Conservation (phyloP, 768 basidiomycete genomes). For the Scleroderma citrinum region DNA sequence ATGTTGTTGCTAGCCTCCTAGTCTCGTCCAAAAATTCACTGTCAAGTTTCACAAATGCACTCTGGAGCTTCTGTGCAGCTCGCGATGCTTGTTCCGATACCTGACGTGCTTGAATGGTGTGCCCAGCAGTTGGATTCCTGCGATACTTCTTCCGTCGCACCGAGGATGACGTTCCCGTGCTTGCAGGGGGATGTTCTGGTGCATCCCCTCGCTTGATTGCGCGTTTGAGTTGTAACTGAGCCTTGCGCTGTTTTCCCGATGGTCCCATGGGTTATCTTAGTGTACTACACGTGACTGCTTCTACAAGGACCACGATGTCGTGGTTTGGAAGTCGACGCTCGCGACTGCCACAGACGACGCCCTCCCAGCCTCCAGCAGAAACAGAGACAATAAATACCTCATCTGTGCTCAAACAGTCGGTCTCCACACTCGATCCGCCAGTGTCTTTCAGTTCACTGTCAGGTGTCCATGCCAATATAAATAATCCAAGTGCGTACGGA, state of each 20-base stretch:
- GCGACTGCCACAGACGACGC: conserved; percentile 3
- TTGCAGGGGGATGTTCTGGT: conserved; percentile 20
- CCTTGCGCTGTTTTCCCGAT: conserved; percentile 65
- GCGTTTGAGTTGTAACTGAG: conserved; percentile 69
- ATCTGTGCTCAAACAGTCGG: background rate
- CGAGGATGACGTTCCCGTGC: conserved; percentile 25
- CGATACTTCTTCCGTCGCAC: conserved; percentile 8
- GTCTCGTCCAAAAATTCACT: conserved; percentile 56
- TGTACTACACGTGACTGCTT: no score
- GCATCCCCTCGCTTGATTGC: conserved; percentile 83
- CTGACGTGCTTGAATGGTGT: conserved; percentile 4
- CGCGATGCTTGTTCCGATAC: conserved; percentile 31
- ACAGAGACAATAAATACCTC: conserved; percentile 6
- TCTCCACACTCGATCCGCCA: conserved; percentile 11
- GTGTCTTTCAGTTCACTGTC: conserved; percentile 12
- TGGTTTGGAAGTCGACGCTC: conserved; percentile 24
- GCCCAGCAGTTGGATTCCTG: conserved; percentile 2
- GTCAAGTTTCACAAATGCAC: conserved; percentile 61
- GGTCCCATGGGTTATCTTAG: conserved; percentile 5
- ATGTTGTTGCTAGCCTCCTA: conserved; percentile 45
- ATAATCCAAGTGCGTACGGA: conserved; percentile 21
- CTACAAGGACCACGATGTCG: conserved; percentile 17
- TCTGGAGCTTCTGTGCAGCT: conserved; percentile 53
- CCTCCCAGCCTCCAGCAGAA: background rate
- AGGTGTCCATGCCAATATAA: conserved; percentile 18